Conservation (phyloP, 805 yeast genomes). For the Blastobotrys parvus region DNA sequence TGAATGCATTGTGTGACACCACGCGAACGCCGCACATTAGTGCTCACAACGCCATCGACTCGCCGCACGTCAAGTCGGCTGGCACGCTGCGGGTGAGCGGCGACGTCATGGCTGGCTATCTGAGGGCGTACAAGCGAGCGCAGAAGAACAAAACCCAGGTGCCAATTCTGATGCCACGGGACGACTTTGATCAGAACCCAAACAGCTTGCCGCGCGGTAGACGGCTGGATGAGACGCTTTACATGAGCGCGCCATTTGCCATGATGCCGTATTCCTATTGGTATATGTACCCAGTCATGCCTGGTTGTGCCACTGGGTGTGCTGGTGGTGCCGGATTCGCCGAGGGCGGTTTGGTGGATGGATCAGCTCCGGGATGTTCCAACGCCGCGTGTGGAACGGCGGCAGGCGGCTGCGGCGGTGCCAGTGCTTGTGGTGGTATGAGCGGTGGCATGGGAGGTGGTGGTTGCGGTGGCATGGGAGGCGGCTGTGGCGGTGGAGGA, state of each 20-base stretch:
- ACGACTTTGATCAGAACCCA: background rate
- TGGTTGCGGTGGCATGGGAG: constrained; percentile 6
- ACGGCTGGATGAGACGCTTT: background rate
- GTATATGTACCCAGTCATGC: background rate
- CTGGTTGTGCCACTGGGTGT: background rate
- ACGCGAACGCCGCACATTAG: constrained; percentile 7
- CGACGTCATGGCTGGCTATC: background rate
- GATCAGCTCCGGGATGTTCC: constrained; percentile 2
- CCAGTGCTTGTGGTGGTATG: constrained; percentile 5
- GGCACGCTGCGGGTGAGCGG: background rate
- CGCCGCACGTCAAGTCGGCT: background rate
- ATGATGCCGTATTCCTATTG: background rate
- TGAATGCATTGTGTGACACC: constrained; percentile 1
- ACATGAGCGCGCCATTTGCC: background rate
- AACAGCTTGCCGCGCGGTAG: background rate
- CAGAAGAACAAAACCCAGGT: background rate
- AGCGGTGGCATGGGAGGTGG: constrained; percentile 5
- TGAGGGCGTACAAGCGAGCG: background rate
- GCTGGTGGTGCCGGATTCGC: background rate
- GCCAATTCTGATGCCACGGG: background rate
- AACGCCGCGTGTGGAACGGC: constrained; percentile 1
- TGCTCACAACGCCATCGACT: constrained; percentile 10
- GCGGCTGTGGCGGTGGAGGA: background rate
- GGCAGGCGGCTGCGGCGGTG: constrained; percentile 3
- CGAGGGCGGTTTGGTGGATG: constrained; percentile 2